Evolutionary conservation across 1,284 basidiomycete genomes (phyloP).

Genomic region (Melampsora americana): DNA sequence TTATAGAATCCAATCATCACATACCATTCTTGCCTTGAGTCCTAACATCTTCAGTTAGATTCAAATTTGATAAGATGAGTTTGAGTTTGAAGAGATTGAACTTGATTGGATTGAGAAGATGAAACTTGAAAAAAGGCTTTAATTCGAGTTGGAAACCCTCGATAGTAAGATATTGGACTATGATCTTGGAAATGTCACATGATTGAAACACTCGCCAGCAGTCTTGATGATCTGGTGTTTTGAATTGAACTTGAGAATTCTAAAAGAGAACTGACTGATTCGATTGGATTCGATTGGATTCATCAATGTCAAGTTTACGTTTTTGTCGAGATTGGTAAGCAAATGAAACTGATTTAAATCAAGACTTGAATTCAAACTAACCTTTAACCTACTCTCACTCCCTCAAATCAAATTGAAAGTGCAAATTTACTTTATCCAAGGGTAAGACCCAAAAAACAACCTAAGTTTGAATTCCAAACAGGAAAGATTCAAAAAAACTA

Average conservation of each 20-base stretch:
- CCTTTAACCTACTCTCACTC: neutral
- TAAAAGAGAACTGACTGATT: too few species aligned
- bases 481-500: too few species aligned
- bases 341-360: neutral
- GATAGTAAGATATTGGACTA: too few species aligned
- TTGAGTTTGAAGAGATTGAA: too few species aligned
- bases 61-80: neutral
- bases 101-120: too few species aligned
- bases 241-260: too few species aligned
- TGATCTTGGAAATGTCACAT: too few species aligned
- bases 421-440: conserved; percentile 27
- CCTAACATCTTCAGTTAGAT: conserved; percentile 21
- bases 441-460: neutral
- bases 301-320: conserved; percentile 27
- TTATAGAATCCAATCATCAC: neutral
- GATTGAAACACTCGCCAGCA: too few species aligned
- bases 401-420: neutral
- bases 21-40: conserved; percentile 43
- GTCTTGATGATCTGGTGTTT: too few species aligned
- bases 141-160: too few species aligned
- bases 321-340: conserved; percentile 42
- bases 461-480: neutral
- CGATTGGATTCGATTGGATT: too few species aligned
- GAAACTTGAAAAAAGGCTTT: too few species aligned
- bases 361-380: neutral